Percentiles rank a stretch among this genome's conserved stretches.
Conservation (phyloP, 495 filamentous ascomycete genomes). For the Terfezia claveryi region DNA sequence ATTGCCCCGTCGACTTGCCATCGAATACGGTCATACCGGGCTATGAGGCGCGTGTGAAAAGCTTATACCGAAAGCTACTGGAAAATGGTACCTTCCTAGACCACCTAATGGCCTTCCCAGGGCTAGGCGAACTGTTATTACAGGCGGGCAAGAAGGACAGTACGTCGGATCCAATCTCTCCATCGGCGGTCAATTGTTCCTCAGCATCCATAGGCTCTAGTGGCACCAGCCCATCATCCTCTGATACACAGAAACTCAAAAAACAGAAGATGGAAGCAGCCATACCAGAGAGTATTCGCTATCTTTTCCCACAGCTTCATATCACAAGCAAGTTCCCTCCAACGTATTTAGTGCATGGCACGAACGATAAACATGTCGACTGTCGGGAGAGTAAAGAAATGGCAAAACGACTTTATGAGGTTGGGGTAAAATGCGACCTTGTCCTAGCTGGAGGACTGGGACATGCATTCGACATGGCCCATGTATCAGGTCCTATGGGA, state of each 20-base stretch:
- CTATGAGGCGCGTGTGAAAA: neutral
- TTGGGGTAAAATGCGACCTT: constrained; percentile 6
- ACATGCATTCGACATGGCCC: constrained; percentile 5
- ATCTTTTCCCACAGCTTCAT: constrained; percentile 18
- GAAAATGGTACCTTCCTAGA: neutral
- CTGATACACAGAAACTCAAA: neutral
- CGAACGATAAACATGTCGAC: constrained; percentile 17
- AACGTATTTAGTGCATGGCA: constrained; percentile 21
- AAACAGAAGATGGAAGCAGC: constrained; percentile 3
- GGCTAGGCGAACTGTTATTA: constrained; percentile 6
- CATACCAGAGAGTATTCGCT: constrained; percentile 11
- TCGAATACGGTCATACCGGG: neutral
- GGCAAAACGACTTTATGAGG: constrained; percentile 3
- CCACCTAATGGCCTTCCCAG: neutral
- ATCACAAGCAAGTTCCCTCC: constrained; percentile 19
- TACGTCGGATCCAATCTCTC: neutral
- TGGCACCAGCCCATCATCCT: neutral
- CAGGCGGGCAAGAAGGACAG: neutral
- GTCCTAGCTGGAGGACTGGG: constrained; percentile 3
- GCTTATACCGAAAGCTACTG: neutral
- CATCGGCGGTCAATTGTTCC: neutral
- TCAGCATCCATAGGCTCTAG: neutral
- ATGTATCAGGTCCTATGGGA: neutral
- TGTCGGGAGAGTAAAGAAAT: constrained; percentile 13
- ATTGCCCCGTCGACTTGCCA: neutral